Conservation (phyloP, 495 filamentous ascomycete species). For the Penicillium coprophilum region DNA sequence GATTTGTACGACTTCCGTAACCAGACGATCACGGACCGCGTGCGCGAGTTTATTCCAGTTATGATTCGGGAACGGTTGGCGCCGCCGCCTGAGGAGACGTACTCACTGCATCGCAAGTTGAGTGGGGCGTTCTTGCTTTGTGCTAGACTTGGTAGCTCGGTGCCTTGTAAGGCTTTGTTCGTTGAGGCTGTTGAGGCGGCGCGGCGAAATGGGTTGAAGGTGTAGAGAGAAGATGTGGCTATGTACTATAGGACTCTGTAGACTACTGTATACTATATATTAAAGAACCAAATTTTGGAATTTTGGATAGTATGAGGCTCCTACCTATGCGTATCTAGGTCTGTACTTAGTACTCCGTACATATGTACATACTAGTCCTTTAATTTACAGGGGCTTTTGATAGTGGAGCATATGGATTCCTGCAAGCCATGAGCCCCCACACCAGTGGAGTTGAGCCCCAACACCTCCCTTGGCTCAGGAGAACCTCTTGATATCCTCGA, state of each 20-base stretch:
- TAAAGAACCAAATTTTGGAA: background rate
- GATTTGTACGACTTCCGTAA: constrained; percentile 87
- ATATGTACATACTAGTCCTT: no score
- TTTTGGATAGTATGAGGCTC: background rate
- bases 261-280: background rate
- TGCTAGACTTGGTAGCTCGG: constrained; percentile 77
- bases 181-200: constrained; percentile 57
- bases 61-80: constrained; percentile 88
- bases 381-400: background rate
- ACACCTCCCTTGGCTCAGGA: no score
- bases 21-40: constrained; percentile 94
- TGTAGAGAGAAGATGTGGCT: background rate
- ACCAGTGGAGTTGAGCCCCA: no score
- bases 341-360: no score
- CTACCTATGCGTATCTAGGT: no score
- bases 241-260: constrained; percentile 1
- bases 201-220: constrained; percentile 27
- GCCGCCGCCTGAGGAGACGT: constrained; percentile 96
- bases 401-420: no score
- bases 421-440: no score
- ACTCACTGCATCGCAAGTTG: constrained; percentile 90
- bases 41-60: constrained; percentile 79
- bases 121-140: constrained; percentile 95
- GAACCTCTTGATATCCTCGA: no score
- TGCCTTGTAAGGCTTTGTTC: constrained; percentile 81